Conservation (phyloP, 306 rosid genomes). For the Cicer cuneatum region DNA sequence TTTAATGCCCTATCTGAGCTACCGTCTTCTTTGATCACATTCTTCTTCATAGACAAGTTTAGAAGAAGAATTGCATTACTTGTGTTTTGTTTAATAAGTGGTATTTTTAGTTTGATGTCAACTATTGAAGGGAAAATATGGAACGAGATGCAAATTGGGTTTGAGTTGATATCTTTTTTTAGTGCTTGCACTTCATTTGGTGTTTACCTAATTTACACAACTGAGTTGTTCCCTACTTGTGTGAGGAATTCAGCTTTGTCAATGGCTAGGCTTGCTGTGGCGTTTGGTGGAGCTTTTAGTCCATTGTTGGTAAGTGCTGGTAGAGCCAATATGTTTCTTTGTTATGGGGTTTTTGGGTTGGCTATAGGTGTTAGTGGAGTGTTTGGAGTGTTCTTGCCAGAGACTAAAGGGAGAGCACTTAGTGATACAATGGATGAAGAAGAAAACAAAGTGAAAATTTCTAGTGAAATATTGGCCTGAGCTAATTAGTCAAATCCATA, state of each 20-base stretch:
- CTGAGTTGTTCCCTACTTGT: constrained; percentile 72
- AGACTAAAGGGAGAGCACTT: constrained; percentile 59
- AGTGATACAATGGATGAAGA: constrained; percentile 73
- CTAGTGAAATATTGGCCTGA: not conserved
- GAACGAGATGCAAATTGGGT: constrained; percentile 46
- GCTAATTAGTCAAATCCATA: not conserved
- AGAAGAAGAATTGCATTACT: constrained; percentile 54
- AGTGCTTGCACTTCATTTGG: constrained; percentile 55
- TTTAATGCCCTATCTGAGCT: constrained; percentile 71
- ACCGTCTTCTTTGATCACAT: constrained; percentile 52
- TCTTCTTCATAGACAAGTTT: constrained; percentile 50
- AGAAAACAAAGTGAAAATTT: constrained; percentile 40
- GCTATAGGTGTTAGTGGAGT: constrained; percentile 55
- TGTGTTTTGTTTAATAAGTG: constrained; percentile 42
- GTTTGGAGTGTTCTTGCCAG: constrained; percentile 62
- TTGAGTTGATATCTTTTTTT: constrained; percentile 67
- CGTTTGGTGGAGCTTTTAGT: constrained; percentile 67
- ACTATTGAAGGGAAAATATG: constrained; percentile 38
- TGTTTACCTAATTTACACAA: constrained; percentile 51
- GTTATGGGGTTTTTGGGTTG: constrained; percentile 69
- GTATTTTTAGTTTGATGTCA: constrained; percentile 57
- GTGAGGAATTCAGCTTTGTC: constrained; percentile 72
- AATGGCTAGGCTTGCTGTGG: constrained; percentile 71
- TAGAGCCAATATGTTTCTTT: constrained; percentile 45
- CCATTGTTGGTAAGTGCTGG: constrained; percentile 64